Evolutionary conservation across 768 basidiomycete species (phyloP).

Genomic region (Xerocomus spinulosus): DNA sequence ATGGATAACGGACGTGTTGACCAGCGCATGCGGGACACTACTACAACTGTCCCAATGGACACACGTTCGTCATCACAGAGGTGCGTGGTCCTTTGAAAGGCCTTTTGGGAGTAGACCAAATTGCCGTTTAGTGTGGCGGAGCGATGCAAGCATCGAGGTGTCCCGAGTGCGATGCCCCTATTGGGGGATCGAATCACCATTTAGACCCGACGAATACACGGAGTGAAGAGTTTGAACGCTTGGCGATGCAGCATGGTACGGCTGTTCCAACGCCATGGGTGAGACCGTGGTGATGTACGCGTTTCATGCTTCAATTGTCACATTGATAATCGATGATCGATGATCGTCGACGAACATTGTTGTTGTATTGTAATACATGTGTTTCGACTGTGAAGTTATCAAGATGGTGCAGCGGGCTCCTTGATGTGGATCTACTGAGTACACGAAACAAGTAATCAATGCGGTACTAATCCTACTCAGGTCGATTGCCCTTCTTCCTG

Average conservation of each 20-base stretch:
- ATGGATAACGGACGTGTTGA: neutral
- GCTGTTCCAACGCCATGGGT: slow-evolving; percentile 29
- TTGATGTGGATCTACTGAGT: too few relatives aligned
- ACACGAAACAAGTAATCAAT: too few relatives aligned
- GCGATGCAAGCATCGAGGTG: slow-evolving; percentile 46
- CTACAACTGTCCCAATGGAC: slow-evolving; percentile 55
- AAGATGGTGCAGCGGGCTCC: too few relatives aligned
- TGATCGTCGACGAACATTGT: too few relatives aligned
- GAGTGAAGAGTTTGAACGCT: slow-evolving; percentile 42
- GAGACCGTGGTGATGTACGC: slow-evolving; percentile 23
- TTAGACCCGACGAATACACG: slow-evolving; percentile 42
- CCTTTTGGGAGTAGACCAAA: neutral
- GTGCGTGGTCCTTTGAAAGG: slow-evolving; percentile 29
- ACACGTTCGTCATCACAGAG: slow-evolving; percentile 56
- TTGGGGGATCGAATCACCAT: slow-evolving; percentile 47
- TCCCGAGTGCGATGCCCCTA: slow-evolving; percentile 52
- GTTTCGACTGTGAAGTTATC: too few relatives aligned
- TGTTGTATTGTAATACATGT: too few relatives aligned
- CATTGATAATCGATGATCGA: too few relatives aligned
- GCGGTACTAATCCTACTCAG: too few relatives aligned
- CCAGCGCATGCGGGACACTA: slow-evolving; percentile 42
- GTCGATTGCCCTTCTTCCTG: too few relatives aligned
- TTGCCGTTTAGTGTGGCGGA: slow-evolving; percentile 49
- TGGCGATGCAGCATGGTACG: slow-evolving; percentile 35
- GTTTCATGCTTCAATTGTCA: too few relatives aligned